These are phyloP conservation scores for Ailanthus altissimus DNA, from an alignment of 345 rosid genomes.

Conservation along the genomic window DNA sequence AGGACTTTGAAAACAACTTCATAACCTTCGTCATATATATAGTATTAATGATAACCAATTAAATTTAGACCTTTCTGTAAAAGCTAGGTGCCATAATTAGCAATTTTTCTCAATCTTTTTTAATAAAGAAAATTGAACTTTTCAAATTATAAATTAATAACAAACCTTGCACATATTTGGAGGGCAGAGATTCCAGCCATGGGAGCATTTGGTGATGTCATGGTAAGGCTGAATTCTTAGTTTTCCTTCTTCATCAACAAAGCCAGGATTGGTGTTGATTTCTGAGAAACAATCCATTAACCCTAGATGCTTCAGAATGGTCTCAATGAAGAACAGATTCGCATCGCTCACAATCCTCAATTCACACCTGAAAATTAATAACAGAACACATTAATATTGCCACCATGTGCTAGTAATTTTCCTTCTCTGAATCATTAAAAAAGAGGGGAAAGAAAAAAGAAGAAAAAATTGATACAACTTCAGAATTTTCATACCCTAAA, in stretches of 20 bases:
- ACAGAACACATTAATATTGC: neutral
- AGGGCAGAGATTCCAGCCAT: conserved; percentile 76
- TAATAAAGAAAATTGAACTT: neutral
- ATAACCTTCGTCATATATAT: neutral
- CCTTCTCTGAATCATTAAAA: neutral
- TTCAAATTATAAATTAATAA: neutral
- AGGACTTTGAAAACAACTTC: neutral
- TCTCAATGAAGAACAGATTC: conserved; percentile 74
- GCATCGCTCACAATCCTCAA: conserved; percentile 83
- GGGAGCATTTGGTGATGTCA: conserved; percentile 57
- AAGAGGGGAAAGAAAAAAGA: no score
- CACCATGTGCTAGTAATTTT: neutral
- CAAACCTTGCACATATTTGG: conserved; percentile 95
- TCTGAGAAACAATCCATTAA: conserved; percentile 67
- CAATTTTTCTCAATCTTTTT: neutral
- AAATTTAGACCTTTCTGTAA: neutral
- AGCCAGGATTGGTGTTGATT: conserved; percentile 72
- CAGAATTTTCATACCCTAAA: conserved; percentile 49
- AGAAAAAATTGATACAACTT: no score
- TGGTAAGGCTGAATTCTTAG: conserved; percentile 67
- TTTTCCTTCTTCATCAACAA: conserved; percentile 53
- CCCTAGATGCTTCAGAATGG: conserved; percentile 67
- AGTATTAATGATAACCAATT: neutral
- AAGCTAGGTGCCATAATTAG: neutral
- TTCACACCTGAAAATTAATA: conserved; percentile 53